Percentiles rank a stretch among this genome's conserved stretches.
These are phyloP conservation scores for Amylocarpus encephaloides DNA, from an alignment of 2,329 filamentous ascomycete genomes.

Conservation along the genomic window DNA sequence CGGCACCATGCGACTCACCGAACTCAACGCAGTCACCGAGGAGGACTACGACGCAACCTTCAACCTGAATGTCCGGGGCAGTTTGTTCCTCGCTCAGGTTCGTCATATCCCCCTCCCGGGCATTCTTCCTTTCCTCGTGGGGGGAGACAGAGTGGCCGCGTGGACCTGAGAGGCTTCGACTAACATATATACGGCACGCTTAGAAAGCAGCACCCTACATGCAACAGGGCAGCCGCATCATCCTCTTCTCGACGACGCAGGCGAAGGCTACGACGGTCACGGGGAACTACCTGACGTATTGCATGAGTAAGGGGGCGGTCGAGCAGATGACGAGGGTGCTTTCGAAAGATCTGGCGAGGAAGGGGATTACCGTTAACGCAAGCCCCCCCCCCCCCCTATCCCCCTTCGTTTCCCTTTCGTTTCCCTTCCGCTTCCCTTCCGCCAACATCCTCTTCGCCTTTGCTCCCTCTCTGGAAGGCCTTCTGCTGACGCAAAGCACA, in stretches of 20 bases:
- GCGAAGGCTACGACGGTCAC: conserved; percentile 34
- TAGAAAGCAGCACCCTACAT: conserved; percentile 48
- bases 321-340: conserved; percentile 46
- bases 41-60: conserved; percentile 44
- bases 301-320: conserved; percentile 45
- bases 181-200: no score
- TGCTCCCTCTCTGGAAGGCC: no score
- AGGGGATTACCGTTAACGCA: conserved; percentile 44
- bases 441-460: neutral
- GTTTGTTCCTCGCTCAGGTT: conserved; percentile 45
- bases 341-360: conserved; percentile 44
- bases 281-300: conserved; percentile 41
- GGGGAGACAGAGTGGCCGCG: no score
- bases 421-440: neutral
- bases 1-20: conserved; percentile 44
- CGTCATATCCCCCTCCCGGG: neutral
- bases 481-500: no score
- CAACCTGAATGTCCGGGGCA: conserved; percentile 51
- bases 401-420: neutral
- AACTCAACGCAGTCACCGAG: conserved; percentile 44
- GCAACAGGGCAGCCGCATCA: conserved; percentile 40
- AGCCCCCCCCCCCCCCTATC: neutral
- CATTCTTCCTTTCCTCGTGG: neutral
- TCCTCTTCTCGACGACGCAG: conserved; percentile 45
- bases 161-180: no score